Evolutionary conservation across 1,284 basidiomycete species (phyloP), one percentile per base, ranked within the genome.

Genomic region (Irpex sp.): DNA sequence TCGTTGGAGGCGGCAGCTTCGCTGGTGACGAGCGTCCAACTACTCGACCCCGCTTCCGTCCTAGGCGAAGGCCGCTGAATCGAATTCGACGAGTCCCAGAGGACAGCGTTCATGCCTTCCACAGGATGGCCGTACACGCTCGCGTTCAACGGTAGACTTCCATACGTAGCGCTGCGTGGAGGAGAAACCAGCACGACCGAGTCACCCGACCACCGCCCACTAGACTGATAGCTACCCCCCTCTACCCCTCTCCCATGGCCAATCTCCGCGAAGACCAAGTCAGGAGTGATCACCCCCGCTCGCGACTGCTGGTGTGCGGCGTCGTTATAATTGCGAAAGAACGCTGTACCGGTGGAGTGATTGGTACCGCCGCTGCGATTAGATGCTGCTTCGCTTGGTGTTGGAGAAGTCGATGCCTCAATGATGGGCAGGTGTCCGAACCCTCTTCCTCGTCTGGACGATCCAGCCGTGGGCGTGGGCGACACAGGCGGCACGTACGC

Each of bases 211-310:
- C 64, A 35, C 67, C 69, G 64, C 64, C 36, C 66, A 36, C 66
- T 6, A 69, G 48, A 23, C 19, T 66, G 52, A 65, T 68, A 36
- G 67, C 48, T 9, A 18, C 51, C 33, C 58, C 67, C 61, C 45
- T 66, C 78, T 33, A 78, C 74, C 14, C 86, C 86, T 36, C 86
- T 79, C 5, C 87, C 88, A 67, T 90, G 88, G 8, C 89, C 89
- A 61, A 90, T 86, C 69, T 91, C 89, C 2, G 89, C 88, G 65
- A 82, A 90, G 63, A 87, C 80, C 56, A 90, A 77, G 67, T 91
- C 89, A 16, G 88, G 88, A 5, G 88, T 90, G 70, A 85, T 75
- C 16, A 82, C 80, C 39, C 87, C 65, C 80, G 82, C 62, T 9
- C 67, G 23, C 9, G 78, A 71, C 2, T 75, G 72, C 14, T 73